Evolutionary conservation across 1,284 basidiomycete genomes (phyloP).

Genomic region (Paramarasmius palmivorus): DNA sequence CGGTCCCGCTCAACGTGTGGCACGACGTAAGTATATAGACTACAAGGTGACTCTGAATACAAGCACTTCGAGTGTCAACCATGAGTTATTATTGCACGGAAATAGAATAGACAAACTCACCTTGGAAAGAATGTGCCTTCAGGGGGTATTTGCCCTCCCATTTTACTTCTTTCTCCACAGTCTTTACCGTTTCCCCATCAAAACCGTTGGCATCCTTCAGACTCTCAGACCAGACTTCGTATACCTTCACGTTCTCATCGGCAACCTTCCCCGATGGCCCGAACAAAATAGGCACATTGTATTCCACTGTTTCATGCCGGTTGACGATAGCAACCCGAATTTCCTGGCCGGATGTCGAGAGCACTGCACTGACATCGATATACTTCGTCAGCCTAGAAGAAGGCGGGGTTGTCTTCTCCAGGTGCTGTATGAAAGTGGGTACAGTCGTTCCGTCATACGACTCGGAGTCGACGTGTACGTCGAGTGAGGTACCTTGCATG

Average conservation of each 20-base stretch:
- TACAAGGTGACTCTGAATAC: background rate
- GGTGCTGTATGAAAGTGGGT: constrained; percentile 45
- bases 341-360: constrained; percentile 30
- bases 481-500: constrained; percentile 50
- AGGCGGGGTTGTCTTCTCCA: constrained; percentile 37
- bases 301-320: constrained; percentile 34
- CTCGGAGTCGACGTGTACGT: constrained; percentile 40
- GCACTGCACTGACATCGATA: constrained; percentile 50
- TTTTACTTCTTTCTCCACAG: constrained; percentile 30
- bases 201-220: constrained; percentile 43
- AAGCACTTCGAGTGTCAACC: background rate
- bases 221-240: constrained; percentile 47
- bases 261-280: constrained; percentile 29
- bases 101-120: constrained; percentile 18
- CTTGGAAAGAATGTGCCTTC: constrained; percentile 50
- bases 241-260: constrained; percentile 31
- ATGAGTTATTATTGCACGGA: background rate
- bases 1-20: too few species aligned
- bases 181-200: constrained; percentile 40
- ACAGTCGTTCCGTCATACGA: constrained; percentile 47
- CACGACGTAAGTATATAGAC: too few species aligned
- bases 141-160: constrained; percentile 39
- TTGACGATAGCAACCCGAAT: constrained; percentile 52
- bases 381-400: constrained; percentile 33
- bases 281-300: constrained; percentile 38